Percentiles rank a stretch among this genome's conserved stretches.
phyloP scores from a whole-genome alignment of 108 stramenopile genomes.

The Skeletonema grethae region DNA sequence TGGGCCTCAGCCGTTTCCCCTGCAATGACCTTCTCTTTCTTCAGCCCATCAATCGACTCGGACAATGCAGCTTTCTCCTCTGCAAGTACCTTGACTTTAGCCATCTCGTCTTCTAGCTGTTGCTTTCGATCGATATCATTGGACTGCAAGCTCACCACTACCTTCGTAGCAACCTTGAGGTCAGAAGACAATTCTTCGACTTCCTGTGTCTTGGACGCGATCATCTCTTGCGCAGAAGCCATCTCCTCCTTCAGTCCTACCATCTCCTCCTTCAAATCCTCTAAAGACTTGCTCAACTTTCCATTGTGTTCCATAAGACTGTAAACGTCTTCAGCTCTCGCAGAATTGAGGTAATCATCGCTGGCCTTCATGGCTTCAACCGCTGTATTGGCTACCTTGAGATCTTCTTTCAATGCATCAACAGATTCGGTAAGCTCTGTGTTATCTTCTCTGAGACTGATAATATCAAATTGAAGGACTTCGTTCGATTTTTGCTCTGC shows the following conservation, averaged over 20 bases:
- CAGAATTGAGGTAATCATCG: not conserved
- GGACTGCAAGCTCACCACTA: conserved; percentile 2
- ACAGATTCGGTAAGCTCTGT: not conserved
- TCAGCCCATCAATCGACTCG: conserved; percentile 11
- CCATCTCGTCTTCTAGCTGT: conserved; percentile 17
- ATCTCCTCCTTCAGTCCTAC: not conserved
- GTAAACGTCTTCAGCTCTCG: not conserved
- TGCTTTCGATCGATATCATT: conserved; percentile 7
- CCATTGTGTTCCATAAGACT: not conserved
- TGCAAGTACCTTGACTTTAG: conserved; percentile 26
- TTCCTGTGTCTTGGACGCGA: conserved; percentile 14
- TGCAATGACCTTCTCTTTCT: not conserved
- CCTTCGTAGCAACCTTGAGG: not conserved
- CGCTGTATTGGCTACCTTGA: not conserved
- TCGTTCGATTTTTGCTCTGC: conserved; percentile 3
- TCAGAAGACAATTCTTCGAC: conserved; percentile 14
- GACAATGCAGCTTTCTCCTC: conserved; percentile 6
- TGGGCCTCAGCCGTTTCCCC: no score
- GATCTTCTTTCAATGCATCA: not conserved
- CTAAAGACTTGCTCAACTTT: not conserved
- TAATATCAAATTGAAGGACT: not conserved
- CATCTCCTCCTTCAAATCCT: not conserved
- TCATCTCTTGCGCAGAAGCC: not conserved
- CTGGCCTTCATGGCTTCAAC: not conserved
- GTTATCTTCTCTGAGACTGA: not conserved